These are phyloP conservation scores for Clarireedia homoeocarpa DNA, from an alignment of 2,329 filamentous ascomycete species.

Conservation along the genomic window DNA sequence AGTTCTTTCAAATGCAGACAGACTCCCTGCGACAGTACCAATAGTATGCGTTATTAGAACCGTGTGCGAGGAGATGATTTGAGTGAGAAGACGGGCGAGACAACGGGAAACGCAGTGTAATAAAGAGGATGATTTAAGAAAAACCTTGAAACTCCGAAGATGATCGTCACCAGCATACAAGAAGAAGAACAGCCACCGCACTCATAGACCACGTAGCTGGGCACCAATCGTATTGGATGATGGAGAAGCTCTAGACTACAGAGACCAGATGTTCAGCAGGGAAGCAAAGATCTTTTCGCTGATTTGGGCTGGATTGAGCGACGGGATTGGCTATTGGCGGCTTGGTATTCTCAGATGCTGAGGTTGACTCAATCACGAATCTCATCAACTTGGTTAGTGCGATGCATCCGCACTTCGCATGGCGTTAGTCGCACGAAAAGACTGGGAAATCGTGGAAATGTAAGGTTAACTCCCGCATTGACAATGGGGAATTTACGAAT, in stretches of 20 bases:
- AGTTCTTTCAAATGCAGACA: background rate
- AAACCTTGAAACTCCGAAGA: background rate
- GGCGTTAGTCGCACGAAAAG: too few species aligned
- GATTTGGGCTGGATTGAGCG: background rate
- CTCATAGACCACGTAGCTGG: background rate
- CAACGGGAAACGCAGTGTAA: background rate
- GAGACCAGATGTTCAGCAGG: background rate
- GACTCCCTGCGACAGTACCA: background rate
- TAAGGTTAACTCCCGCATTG: too few species aligned
- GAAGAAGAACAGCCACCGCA: background rate
- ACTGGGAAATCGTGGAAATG: too few species aligned
- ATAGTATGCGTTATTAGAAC: background rate
- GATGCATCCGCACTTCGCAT: too few species aligned
- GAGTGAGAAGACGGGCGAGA: background rate
- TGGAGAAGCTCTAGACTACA: background rate
- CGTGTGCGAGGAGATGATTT: background rate
- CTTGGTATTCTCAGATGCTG: background rate
- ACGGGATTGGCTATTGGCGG: background rate
- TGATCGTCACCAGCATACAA: too few species aligned
- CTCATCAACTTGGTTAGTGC: too few species aligned
- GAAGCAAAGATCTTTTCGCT: background rate
- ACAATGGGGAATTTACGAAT: too few species aligned
- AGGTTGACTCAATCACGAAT: too few species aligned
- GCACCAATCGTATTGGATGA: background rate
- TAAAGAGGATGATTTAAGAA: background rate